phyloP scores from a whole-genome alignment of 148 eudicot species.

The Vaccinium darrowii region DNA sequence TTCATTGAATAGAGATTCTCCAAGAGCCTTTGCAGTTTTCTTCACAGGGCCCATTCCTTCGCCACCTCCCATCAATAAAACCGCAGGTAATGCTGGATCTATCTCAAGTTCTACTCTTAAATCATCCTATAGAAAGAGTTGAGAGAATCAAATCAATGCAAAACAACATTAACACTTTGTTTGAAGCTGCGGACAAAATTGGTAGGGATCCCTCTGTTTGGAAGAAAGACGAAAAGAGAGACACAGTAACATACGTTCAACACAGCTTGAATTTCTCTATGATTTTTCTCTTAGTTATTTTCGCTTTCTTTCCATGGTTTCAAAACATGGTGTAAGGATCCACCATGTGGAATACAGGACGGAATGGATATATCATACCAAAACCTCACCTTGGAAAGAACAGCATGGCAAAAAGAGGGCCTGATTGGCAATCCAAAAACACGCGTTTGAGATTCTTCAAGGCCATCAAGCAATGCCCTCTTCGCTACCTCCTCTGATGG shows the following conservation, averaged over 20 bases:
- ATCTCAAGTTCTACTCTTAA: slow-evolving; percentile 76
- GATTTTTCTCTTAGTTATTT: neutral
- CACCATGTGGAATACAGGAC: neutral
- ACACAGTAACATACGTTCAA: neutral
- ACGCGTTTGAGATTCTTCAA: slow-evolving; percentile 73
- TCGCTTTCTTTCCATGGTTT: neutral
- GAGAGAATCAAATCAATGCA: slow-evolving; percentile 6
- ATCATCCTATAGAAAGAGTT: slow-evolving; percentile 46
- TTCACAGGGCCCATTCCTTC: slow-evolving; percentile 99
- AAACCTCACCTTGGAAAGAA: slow-evolving; percentile 62
- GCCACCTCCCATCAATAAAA: slow-evolving; percentile 94
- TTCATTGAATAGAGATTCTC: slow-evolving; percentile 58
- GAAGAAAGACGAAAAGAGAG: neutral
- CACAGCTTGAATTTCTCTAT: neutral
- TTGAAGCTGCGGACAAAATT: neutral
- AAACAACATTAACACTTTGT: neutral
- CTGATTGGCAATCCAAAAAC: slow-evolving; percentile 95
- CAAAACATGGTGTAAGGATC: neutral
- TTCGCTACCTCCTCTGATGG: slow-evolving; percentile 96
- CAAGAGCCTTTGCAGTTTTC: slow-evolving; percentile 84
- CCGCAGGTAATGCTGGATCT: slow-evolving; percentile 74
- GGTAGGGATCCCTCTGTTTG: neutral
- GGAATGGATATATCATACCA: neutral
- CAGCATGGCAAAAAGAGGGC: slow-evolving; percentile 82
- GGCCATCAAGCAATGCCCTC: slow-evolving; percentile 72